Conservation (phyloP, 805 yeast genomes). For the Wickerhamiella musiphila region DNA sequence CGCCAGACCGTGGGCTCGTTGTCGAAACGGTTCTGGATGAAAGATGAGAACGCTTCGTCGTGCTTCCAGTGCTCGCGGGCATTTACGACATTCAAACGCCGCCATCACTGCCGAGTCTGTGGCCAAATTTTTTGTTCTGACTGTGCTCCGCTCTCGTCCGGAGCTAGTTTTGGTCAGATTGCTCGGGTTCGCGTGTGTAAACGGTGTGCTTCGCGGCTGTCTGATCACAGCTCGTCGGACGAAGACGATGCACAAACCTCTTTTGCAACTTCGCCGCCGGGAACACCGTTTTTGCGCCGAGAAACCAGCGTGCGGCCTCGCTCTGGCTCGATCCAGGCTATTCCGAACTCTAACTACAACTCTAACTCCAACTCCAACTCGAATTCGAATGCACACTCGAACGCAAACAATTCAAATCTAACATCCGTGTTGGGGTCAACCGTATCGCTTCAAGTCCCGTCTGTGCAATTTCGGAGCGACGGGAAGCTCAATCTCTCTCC, state of each 20-base stretch:
- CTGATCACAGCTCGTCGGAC: slow-evolving; percentile 8
- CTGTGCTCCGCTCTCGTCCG: slow-evolving; percentile 60
- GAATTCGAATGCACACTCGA: no score
- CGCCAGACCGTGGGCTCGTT: slow-evolving; percentile 20
- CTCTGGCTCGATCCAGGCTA: no score
- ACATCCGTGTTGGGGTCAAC: no score
- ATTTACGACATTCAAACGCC: slow-evolving; percentile 62
- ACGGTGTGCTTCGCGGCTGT: slow-evolving; percentile 12
- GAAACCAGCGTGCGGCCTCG: no score
- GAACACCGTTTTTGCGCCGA: no score
- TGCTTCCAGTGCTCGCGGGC: slow-evolving; percentile 69
- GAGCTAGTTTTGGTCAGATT: slow-evolving; percentile 38
- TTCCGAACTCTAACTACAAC: no score
- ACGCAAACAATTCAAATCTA: no score
- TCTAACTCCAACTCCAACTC: no score
- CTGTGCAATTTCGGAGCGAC: no score
- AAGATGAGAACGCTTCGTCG: slow-evolving; percentile 78
- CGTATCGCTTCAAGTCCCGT: no score
- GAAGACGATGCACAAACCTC: slow-evolving; percentile 27
- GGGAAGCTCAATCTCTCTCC: no score
- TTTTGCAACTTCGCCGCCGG: slow-evolving; percentile 1
- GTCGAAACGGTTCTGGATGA: slow-evolving; percentile 84
- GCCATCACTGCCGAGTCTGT: slow-evolving; percentile 90
- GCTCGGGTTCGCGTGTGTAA: slow-evolving; percentile 26
- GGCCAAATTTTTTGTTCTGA: slow-evolving; percentile 85